Conservation (phyloP, 306 rosid species). For the Fragaria iinumae region DNA sequence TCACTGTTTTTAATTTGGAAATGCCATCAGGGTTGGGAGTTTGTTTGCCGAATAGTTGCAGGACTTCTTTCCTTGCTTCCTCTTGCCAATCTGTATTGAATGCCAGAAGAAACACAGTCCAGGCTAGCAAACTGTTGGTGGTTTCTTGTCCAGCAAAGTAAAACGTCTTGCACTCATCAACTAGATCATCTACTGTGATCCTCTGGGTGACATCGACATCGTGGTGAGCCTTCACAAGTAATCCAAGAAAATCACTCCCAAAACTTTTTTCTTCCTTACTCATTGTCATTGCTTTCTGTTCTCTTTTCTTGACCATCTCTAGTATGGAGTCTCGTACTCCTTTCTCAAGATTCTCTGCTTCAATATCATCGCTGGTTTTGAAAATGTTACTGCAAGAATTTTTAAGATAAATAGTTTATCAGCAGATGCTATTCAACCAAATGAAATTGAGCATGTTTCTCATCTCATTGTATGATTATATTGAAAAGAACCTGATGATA, state of each 20-base stretch:
- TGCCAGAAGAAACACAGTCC: slow-evolving; percentile 32
- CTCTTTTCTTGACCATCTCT: slow-evolving; percentile 17
- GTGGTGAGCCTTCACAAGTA: slow-evolving; percentile 29
- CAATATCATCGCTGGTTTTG: slow-evolving; percentile 23
- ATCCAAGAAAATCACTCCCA: slow-evolving; percentile 35
- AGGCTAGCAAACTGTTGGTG: slow-evolving; percentile 26
- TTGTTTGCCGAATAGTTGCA: slow-evolving; percentile 14
- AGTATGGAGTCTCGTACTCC: slow-evolving; percentile 17
- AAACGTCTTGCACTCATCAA: slow-evolving; percentile 39
- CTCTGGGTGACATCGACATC: slow-evolving; percentile 17
- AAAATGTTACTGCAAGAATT: slow-evolving; percentile 13
- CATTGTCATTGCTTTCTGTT: slow-evolving; percentile 6
- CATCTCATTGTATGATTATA: neutral
- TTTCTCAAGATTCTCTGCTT: slow-evolving; percentile 28
- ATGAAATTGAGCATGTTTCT: neutral
- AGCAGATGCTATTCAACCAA: neutral
- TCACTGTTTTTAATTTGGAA: slow-evolving; percentile 22
- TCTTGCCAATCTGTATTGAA: slow-evolving; percentile 39
- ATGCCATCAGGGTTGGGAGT: slow-evolving; percentile 23
- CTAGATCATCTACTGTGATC: slow-evolving; percentile 24
- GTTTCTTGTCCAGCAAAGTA: slow-evolving; percentile 37
- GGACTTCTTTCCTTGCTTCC: slow-evolving; percentile 35
- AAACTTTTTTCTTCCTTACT: slow-evolving; percentile 11
- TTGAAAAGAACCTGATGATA: neutral
- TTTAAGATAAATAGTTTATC: neutral